Percentiles rank a stretch among this genome's conserved stretches.
These are phyloP conservation scores for Nothophoma quercina DNA, from an alignment of 2,329 filamentous ascomycete species.

Conservation along the genomic window DNA sequence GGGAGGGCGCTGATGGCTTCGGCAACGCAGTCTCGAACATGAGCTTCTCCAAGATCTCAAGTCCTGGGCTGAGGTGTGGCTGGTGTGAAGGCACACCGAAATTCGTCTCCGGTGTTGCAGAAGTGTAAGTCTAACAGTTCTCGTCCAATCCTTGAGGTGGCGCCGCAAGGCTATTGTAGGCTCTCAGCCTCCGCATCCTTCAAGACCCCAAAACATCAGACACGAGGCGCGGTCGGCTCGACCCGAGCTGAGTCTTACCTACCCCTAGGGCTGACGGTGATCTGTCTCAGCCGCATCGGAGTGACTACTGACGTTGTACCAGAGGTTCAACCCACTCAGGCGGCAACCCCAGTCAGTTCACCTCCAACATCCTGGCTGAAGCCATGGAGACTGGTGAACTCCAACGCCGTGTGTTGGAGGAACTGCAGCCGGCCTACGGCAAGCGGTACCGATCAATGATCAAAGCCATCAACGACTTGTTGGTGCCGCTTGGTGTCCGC, in stretches of 20 bases:
- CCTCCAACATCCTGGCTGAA: slow-evolving; percentile 64
- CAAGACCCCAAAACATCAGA: slow-evolving; percentile 5
- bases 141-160: neutral
- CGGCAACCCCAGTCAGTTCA: slow-evolving; percentile 66
- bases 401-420: slow-evolving; percentile 60
- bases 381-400: slow-evolving; percentile 61
- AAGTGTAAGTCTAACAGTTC: slow-evolving; percentile 57
- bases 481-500: slow-evolving; percentile 70
- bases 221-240: slow-evolving; percentile 2
- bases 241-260: neutral
- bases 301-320: slow-evolving; percentile 30
- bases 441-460: slow-evolving; percentile 64
- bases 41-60: slow-evolving; percentile 87
- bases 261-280: slow-evolving; percentile 7
- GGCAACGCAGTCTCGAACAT: slow-evolving; percentile 87
- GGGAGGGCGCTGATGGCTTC: slow-evolving; percentile 64
- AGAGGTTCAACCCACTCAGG: slow-evolving; percentile 67
- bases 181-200: neutral
- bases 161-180: neutral
- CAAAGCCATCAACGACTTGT: slow-evolving; percentile 63
- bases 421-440: slow-evolving; percentile 65
- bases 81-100: slow-evolving; percentile 80
- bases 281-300: slow-evolving; percentile 11
- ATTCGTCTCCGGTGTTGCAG: slow-evolving; percentile 65
- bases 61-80: slow-evolving; percentile 83